Base-by-base conservation (phyloP, 768 basidiomycete species). In the Amanita rubescens region DNA sequence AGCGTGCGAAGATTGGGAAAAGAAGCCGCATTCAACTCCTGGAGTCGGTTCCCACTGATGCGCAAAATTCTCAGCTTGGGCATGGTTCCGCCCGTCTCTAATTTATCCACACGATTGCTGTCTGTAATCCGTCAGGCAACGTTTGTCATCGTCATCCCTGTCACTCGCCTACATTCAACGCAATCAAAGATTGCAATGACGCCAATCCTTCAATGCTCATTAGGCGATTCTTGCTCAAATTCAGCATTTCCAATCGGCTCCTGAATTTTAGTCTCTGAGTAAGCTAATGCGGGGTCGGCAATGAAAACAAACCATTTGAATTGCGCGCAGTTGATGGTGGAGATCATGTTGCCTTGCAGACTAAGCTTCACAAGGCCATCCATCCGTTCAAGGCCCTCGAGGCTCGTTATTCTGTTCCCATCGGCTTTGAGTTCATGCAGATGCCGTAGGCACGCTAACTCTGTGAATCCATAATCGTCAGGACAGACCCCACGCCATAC, bases 381-480 rank as follows among this genome's bases (percentile, higher is more conserved):
- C 74, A 97, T 78, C 55, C 74, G 75, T 63, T 87, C 79, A 42
- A 99, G 71, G 1, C 94, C 93, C 38, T 86, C 83, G 14, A 91
- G 60, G 63, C 76, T 82, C 15, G 66, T 69, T 58, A 99, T 85
- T 64, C 74, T 76, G 70, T 97, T 98, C 49, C 81, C 79, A 64
- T 98, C 92, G n/a, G 89, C 88, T 53, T 81, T 86, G 51, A 99
- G 80, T 65, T 97, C 93, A 33, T 91, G 81, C 52, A 98, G 73
- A 65, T 90, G 91, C 56, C 81, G 78, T 52, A 98, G 77, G 65
- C 88, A 90, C 56, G 80, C 77, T 25, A 98, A 74, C 66, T 96
- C 94, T 96, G 64, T 30, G 59, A 55, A 45, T 38, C 44, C 22
- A 53, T 49, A 48, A 35, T 46, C 50, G 44, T 57, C 46, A 59